phyloP scores from a whole-genome alignment of 495 filamentous ascomycete genomes.

The Thermochaetoides thermophila region DNA sequence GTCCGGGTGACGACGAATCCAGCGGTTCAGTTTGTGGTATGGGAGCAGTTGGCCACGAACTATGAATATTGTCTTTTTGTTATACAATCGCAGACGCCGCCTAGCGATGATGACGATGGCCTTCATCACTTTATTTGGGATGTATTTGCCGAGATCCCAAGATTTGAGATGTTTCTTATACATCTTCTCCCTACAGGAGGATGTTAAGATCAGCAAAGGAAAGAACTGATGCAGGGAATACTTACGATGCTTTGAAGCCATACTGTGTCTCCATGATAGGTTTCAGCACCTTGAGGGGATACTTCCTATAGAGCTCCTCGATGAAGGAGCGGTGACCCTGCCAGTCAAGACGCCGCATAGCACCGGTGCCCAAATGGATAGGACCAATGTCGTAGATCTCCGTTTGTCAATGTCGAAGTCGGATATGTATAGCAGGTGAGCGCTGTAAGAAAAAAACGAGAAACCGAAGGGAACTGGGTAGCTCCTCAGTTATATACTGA shows the following conservation, averaged over 20 bases:
- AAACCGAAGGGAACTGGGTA: too few species aligned
- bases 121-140: slow-evolving; percentile 9
- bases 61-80: slow-evolving; percentile 11
- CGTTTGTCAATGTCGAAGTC: too few species aligned
- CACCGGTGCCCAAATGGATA: too few species aligned
- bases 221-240: not conserved
- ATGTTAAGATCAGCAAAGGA: not conserved
- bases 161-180: slow-evolving; percentile 17
- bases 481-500: too few species aligned
- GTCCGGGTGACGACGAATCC: slow-evolving; percentile 7
- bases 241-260: slow-evolving; percentile 13
- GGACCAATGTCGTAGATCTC: too few species aligned
- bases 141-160: slow-evolving; percentile 18
- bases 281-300: slow-evolving; percentile 12
- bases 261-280: slow-evolving; percentile 9
- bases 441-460: too few species aligned
- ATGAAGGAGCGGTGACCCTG: too few species aligned
- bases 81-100: slow-evolving; percentile 4
- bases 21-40: slow-evolving; percentile 9
- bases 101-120: slow-evolving; percentile 12
- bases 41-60: slow-evolving; percentile 4
- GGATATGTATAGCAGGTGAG: too few species aligned
- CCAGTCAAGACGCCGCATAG: too few species aligned
- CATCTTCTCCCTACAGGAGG: slow-evolving; percentile 8
- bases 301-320: too few species aligned